phyloP scores from a whole-genome alignment of 805 yeast species.

The Zygoascus tannicola region DNA sequence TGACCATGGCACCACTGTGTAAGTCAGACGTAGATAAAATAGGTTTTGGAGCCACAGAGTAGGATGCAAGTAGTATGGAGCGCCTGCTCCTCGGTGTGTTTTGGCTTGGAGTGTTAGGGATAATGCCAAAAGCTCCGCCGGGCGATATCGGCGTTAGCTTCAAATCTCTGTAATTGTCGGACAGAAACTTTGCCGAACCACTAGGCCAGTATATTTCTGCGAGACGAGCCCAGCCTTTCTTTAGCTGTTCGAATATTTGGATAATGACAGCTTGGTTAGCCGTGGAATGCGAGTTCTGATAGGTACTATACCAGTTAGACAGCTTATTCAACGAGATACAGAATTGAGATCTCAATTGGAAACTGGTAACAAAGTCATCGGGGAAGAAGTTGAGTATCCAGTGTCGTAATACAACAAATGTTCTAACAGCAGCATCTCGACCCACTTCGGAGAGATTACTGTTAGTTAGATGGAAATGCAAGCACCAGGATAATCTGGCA shows the following conservation, averaged over 20 bases:
- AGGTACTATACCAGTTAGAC: conserved; percentile 17
- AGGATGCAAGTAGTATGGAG: conserved; percentile 13
- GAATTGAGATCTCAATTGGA: conserved; percentile 39
- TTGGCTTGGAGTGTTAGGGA: not conserved
- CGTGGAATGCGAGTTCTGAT: not conserved
- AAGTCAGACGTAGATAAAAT: conserved; percentile 2
- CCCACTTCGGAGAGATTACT: conserved; percentile 37
- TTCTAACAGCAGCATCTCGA: conserved; percentile 59
- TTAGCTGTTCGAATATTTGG: conserved; percentile 37
- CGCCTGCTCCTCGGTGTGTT: conserved; percentile 7
- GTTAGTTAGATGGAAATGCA: conserved; percentile 1
- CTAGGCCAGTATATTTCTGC: conserved; percentile 29
- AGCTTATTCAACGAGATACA: conserved; percentile 30
- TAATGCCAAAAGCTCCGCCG: conserved; percentile 27
- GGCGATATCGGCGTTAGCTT: conserved; percentile 18
- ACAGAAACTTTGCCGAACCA: conserved; percentile 13
- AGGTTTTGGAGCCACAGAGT: conserved; percentile 15
- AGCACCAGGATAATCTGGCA: conserved; percentile 57
- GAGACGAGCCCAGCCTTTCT: conserved; percentile 40
- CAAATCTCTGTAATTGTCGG: conserved; percentile 1
- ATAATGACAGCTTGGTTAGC: conserved; percentile 16
- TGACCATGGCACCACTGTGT: not conserved
- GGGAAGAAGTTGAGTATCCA: conserved; percentile 84
- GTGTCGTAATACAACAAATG: conserved; percentile 80
- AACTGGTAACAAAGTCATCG: conserved; percentile 63